A percentile compares a stretch with the other conserved stretches of the same genome.
Conservation (phyloP, 1,284 basidiomycete species). For the Prillingera fragicola region DNA sequence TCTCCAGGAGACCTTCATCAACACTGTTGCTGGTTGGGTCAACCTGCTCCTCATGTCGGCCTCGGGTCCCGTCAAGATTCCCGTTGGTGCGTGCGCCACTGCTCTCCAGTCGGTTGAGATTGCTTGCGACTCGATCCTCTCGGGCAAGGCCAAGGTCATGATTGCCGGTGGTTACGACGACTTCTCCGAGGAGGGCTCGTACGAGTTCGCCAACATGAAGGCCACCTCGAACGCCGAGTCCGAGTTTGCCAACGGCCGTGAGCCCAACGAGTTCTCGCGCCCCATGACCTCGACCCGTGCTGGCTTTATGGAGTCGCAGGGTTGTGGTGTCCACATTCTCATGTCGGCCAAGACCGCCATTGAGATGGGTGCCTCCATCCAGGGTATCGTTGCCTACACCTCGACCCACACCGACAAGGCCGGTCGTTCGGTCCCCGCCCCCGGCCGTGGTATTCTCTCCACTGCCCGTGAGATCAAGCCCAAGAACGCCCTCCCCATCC, state of each 20-base stretch:
- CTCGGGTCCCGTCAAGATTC: constrained; percentile 95
- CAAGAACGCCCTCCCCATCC: constrained; percentile 64
- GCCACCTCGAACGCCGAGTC: constrained; percentile 95
- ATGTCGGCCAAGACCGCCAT: constrained; percentile 96
- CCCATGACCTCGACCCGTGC: constrained; percentile 93
- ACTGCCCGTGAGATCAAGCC: constrained; percentile 72
- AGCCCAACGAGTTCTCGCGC: constrained; percentile 96
- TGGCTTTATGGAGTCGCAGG: constrained; percentile 97
- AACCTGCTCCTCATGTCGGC: constrained; percentile 90
- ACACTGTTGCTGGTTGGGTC: constrained; percentile 96
- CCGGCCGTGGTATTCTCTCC: constrained; percentile 80
- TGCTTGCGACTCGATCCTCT: constrained; percentile 88
- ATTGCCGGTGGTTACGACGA: constrained; percentile 98
- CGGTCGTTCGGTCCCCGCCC: constrained; percentile 87
- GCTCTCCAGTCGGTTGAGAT: constrained; percentile 97
- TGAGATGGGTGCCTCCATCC: constrained; percentile 88
- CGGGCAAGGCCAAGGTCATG: constrained; percentile 98
- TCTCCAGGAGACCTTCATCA: constrained; percentile 98
- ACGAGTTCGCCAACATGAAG: constrained; percentile 99
- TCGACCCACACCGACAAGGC: constrained; percentile 97
- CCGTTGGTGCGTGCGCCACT: constrained; percentile 97
- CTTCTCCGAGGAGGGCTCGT: constrained; percentile 93
- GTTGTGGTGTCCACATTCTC: constrained; percentile 90
- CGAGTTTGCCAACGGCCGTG: constrained; percentile 96
- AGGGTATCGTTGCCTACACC: constrained; percentile 88